phyloP scores from a whole-genome alignment of 2,329 filamentous ascomycete genomes.

The Pseudogymnoascus sp. region DNA sequence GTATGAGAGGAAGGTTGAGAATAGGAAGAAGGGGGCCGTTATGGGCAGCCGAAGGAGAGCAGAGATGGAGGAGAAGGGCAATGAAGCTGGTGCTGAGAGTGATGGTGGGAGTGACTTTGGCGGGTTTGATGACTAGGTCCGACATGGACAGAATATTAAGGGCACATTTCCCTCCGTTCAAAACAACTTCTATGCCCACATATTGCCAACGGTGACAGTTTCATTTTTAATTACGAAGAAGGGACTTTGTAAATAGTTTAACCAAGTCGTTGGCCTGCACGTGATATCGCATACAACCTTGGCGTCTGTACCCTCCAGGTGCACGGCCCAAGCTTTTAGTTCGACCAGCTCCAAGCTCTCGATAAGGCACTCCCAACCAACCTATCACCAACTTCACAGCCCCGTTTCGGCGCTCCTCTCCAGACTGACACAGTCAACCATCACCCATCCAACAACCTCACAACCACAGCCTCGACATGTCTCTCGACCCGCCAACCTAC shows the following conservation, averaged over 20 bases:
- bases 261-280: not conserved
- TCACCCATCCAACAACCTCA: not conserved
- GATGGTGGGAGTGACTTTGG: constrained; percentile 36
- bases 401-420: not conserved
- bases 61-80: constrained; percentile 33
- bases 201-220: not conserved
- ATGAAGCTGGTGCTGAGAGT: constrained; percentile 22
- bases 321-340: not conserved
- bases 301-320: not conserved
- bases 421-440: not conserved
- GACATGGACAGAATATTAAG: not conserved
- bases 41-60: constrained; percentile 51
- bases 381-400: not conserved
- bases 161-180: not conserved
- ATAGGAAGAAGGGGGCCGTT: constrained; percentile 59
- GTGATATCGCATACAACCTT: not conserved
- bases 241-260: too few species aligned
- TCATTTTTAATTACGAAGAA: not conserved
- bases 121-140: constrained; percentile 41
- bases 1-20: constrained; percentile 63
- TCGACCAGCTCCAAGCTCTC: not conserved
- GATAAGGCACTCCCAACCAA: not conserved
- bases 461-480: constrained; percentile 50
- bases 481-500: constrained; percentile 86
- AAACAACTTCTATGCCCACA: not conserved